Evolutionary conservation across 2,329 filamentous ascomycete genomes (phyloP), one percentile per base, ranked within the genome.

Genomic region (Penicillium sp.): DNA sequence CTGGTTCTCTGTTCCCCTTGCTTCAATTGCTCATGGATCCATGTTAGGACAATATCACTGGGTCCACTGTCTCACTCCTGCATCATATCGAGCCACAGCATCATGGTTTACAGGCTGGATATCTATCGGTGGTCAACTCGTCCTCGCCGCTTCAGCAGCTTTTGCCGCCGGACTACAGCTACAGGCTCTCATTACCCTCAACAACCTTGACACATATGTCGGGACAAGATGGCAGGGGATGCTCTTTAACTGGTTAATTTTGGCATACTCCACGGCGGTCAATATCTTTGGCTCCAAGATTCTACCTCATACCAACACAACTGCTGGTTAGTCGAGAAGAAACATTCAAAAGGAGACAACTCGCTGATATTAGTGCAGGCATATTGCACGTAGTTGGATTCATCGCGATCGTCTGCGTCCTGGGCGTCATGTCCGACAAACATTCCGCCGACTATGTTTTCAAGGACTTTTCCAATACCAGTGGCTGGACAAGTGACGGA

Each of bases 91-190:
- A 52, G 68, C 71, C 5, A 63, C 72, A 3, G 72, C 75, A 2
- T 73, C 75, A 1, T 79, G 75, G 73, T 71, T 76, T 48, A 77
- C 74, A 1, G 75, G 75, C 60, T 80, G 77, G 76, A 77, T 81
- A 33, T 78, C 75, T 1, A 72, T 80, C 24, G 79, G 78, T 14
- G 80, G 79, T 0, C 78, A 80, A 46, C 71, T 78, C 3, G 73
- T 80, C 1, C 60, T 80, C 2, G 77, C 77, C n/a, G 76, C 78
- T 0, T 80, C 80, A 0, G 78, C 78, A 19, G 79, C 79, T 0
- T 81, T 81, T 48, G 74, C 77, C 0, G 75, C 74, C 1, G 79
- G 77, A 0, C 70, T 81, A 0, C 76, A 80, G 52, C 63, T 75
- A 0, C 78, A 81, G 53, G 72, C 73, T 0, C 61, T 81, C 11